Evolutionary conservation across 2,329 filamentous ascomycete genomes (phyloP), one percentile per base, ranked within the genome.

Genomic region (Curvularia hawaiiensis): DNA sequence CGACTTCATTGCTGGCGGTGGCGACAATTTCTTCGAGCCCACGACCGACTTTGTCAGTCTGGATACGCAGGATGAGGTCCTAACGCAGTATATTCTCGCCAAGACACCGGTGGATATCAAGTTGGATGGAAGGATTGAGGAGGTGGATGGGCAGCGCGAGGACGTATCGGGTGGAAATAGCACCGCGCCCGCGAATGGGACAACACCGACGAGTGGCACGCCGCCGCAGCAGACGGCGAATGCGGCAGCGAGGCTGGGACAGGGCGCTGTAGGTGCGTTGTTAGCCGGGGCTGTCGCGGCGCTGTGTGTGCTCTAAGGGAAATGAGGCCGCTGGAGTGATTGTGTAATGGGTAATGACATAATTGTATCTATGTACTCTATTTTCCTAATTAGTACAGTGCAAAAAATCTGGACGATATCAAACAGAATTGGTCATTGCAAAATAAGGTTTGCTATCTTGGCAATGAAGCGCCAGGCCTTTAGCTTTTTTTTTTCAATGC

Each of bases 1-100:
- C 1, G 86, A 89, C 64, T 89, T 88, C 63, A 62, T 89, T 0
- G 85, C 85, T 1, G 80, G 80, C 3, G 73, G 73, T 11, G 87
- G 86, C 14, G 87, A 89, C 64, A 88, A 87, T 66, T 84, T 88
- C 67, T 80, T 87, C 63, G 65, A 65, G 26, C 56, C 69, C 1
- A 71, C 66, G 4, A 74, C 69, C 8, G 73, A 78, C n/a, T 81
- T 82, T 44, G 72, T 79, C 30, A 78, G 76, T 6, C 76, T 86
- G 3, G 83, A 85, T 26, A 80, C 79, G 0, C 79, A 84, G 69
- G 84, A 85, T 43, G 79, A 85, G 65, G 82, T 86, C 0, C 76
- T 86, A 3, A 77, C 78, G 5, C 68, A 74, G 35, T 86, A 87
- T 62, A 78, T 88, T 40, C 60, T 77, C 58, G 72, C 75, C 4